Evolutionary conservation across 441 rosid species (phyloP).

Genomic region (Bruguiera hainesii): DNA sequence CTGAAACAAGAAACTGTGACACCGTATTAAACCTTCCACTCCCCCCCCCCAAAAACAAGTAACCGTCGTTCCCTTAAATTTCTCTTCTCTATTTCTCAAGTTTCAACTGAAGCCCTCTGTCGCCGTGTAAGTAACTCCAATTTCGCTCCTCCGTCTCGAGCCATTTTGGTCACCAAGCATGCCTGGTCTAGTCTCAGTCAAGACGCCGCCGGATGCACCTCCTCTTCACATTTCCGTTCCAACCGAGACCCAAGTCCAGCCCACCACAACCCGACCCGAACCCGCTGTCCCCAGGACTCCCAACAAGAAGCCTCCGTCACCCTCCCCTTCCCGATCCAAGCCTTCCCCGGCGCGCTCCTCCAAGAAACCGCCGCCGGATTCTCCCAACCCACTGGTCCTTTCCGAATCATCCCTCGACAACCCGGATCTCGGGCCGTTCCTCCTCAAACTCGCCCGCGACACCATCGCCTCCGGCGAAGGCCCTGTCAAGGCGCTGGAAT

Average conservation of each 20-base stretch:
- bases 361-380: conserved; percentile 69
- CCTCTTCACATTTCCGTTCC: conserved; percentile 56
- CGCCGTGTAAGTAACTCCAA: too few species aligned
- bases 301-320: conserved; percentile 34
- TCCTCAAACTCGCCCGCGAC: conserved; percentile 85
- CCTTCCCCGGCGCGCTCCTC: conserved; percentile 70
- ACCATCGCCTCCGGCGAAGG: conserved; percentile 94
- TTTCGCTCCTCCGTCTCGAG: not conserved
- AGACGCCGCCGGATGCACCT: conserved; percentile 70
- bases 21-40: too few species aligned
- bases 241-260: conserved; percentile 36
- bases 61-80: too few species aligned
- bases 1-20: too few species aligned
- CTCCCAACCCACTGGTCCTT: conserved; percentile 33
- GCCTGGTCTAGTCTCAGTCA: conserved; percentile 92
- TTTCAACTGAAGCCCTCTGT: too few species aligned
- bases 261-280: conserved; percentile 36
- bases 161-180: conserved; percentile 27
- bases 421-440: conserved; percentile 98
- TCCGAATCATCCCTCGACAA: conserved; percentile 78
- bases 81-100: too few species aligned
- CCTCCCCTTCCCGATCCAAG: conserved; percentile 74
- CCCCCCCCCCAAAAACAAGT: too few species aligned
- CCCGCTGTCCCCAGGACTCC: conserved; percentile 35
- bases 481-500: conserved; percentile 79